Evolutionary conservation across 768 basidiomycete species (phyloP).

Genomic region (Mycena olivaceomarginata): DNA sequence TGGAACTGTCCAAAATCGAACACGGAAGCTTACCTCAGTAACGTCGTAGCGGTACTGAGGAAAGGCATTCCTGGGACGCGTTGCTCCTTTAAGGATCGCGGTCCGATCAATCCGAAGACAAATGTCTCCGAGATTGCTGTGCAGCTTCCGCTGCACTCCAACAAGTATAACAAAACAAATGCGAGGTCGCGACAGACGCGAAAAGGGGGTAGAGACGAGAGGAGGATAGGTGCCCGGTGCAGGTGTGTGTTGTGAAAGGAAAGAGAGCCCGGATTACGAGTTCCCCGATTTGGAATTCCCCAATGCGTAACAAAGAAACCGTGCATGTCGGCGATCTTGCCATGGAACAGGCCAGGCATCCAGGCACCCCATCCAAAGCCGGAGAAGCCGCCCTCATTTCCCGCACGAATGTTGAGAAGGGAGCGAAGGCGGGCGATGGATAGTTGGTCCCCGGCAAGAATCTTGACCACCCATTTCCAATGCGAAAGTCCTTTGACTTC

Average conservation of each 20-base stretch:
- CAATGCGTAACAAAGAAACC: constrained; percentile 56
- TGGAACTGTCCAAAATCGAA: no score
- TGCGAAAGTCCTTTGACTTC: constrained; percentile 39
- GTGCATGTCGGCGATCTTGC: constrained; percentile 54
- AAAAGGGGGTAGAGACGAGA: constrained; percentile 58
- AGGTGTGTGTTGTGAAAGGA: constrained; percentile 58
- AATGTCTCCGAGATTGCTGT: no score
- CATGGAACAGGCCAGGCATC: constrained; percentile 52
- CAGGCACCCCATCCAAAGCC: constrained; percentile 47
- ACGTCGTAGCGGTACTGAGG: no score
- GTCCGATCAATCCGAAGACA: no score
- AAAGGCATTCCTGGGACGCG: no score
- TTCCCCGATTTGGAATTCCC: constrained; percentile 50
- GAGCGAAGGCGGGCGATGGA: constrained; percentile 56
- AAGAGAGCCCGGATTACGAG: constrained; percentile 56
- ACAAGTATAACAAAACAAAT: no score
- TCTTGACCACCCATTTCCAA: constrained; percentile 55
- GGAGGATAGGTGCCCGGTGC: constrained; percentile 56
- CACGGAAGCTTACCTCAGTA: no score
- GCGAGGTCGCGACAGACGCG: constrained; percentile 56
- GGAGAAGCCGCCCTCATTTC: constrained; percentile 33
- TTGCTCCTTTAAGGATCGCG: no score
- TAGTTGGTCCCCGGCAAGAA: constrained; percentile 56
- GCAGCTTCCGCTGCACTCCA: no score
- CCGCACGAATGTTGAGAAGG: constrained; percentile 41